Evolutionary conservation across 768 basidiomycete species (phyloP), one percentile per base, ranked within the genome.

Genomic region (Calvatia gigantea): DNA sequence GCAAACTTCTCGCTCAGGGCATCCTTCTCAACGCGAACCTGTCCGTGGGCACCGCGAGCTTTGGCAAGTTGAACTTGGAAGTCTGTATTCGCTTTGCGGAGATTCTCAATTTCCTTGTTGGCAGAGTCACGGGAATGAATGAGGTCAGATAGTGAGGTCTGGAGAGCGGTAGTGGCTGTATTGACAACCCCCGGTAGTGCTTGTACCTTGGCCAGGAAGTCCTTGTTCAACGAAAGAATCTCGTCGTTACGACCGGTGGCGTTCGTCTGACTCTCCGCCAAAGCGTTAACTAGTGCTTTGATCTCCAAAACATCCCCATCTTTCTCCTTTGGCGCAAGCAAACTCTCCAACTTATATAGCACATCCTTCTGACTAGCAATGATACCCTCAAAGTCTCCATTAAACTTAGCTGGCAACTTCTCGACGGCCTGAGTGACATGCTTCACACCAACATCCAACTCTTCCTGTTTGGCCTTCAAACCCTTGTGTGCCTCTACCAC

Each of bases 1-100:
- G 67, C 70, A 28, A 89, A 70, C 59, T 87, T 87, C 59, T 91
- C 87, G 19, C 63, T 69, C 43, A 91, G 66, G 33, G 81, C 72
- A 46, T 92, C 91, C 70, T 91, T 94, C 74, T 94, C 91, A 12
- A 89, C 89, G 14, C 88, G 83, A 4, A 87, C 79, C 64, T 89
- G 86, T 0, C 89, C 89, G 61, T 90, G 85, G 12, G 84, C 83
- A 19, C 84, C 82, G 51, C 89, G 86, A 47, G 91, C 87, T 70
- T 89, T 90, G 11, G 83, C 80, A 9, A 93, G 63, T 62, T 91
- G 86, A 31, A 84, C 72, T 63, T 91, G 89, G 46, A 83, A 75
- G 6, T 92, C 90, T 6, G 79, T 72, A 65, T 89, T 91, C 15
- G 75, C 62, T 57, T 80, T 82, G 41, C 84, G 82, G 54, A 89